Percentiles rank a stretch among this genome's conserved stretches.
phyloP scores from a whole-genome alignment of 1,284 basidiomycete species.

The Ceratobasidium sp. region DNA sequence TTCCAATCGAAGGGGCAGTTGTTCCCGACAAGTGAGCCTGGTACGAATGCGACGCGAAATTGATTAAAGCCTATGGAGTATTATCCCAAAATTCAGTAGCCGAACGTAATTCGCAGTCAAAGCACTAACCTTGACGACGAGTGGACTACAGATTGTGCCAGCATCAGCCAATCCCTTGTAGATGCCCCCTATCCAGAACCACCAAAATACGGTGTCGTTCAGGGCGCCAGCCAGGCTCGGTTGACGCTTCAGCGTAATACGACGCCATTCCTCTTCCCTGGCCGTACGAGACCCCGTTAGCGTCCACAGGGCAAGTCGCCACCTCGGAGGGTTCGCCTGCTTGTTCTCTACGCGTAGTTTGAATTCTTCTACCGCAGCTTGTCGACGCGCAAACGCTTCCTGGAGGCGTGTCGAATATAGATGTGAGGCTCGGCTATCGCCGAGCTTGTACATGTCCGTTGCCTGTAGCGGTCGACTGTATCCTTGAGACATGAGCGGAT shows the following conservation, averaged over 20 bases:
- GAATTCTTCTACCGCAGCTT: background rate
- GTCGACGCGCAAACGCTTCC: constrained; percentile 7
- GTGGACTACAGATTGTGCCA: constrained; percentile 78
- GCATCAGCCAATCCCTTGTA: constrained; percentile 83
- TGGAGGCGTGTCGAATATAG: constrained; percentile 13
- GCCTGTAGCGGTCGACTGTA: constrained; percentile 29
- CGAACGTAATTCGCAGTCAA: background rate
- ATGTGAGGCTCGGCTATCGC: background rate
- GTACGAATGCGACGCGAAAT: constrained; percentile 78
- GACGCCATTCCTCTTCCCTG: constrained; percentile 73
- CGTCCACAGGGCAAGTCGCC: constrained; percentile 17
- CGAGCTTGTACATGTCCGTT: constrained; percentile 27
- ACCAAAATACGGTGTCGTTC: constrained; percentile 84
- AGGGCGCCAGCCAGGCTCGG: constrained; percentile 82
- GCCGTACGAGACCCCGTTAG: constrained; percentile 4
- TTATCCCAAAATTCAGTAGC: too few relatives aligned
- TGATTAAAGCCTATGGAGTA: constrained; percentile 73
- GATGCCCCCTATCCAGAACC: constrained; percentile 85
- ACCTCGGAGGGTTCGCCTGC: constrained; percentile 4
- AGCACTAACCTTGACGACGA: constrained; percentile 75
- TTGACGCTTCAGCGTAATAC: constrained; percentile 70
- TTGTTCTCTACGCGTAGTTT: constrained; percentile 1
- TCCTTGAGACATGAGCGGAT: constrained; percentile 28
- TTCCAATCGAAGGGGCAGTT: constrained; percentile 71
- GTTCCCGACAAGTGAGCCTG: constrained; percentile 64